Evolutionary conservation across 495 filamentous ascomycete species (phyloP), one percentile per base, ranked within the genome.

Genomic region (Penicillium psychrofluorescens): DNA sequence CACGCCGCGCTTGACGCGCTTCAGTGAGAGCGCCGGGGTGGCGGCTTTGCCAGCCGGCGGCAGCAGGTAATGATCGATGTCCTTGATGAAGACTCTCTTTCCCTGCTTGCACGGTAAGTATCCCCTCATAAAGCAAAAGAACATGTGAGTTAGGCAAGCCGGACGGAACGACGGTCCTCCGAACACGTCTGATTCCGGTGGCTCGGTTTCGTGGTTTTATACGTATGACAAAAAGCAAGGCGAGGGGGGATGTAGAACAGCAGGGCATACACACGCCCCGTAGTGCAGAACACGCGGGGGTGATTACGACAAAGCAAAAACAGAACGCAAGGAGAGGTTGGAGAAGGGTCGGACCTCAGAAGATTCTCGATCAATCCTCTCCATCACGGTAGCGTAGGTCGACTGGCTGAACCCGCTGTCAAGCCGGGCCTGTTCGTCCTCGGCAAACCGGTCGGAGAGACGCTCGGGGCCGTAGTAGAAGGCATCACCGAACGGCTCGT

Each of bases 21-120:
- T 58, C 28, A 96, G 71, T 29, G 87, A 91, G 2, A 87, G 88
- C 13, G 88, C 87, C 44, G 91, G 81, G 31, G 64, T 72, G 34
- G 85, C 78, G 12, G 75, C 70, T 42, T 81, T 71, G n/a, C 70
- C 67, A 48, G 81, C 59, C 3, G 88, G 90, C 6, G 91, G 88
- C 43, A 91, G 66, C 35, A 95, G 69, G 61, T 96, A 95, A 62
- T 96, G 81, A 32, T 84, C 78, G 57, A 98, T 98, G 63, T 97
- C 92, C 63, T 98, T 98, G 77, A 98, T 92, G 72, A 97, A 95
- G 53, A 95, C 64, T 44, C 92, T 84, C 68, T 95, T 95, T 51
- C 67, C 58, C 54, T 67, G 48, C 34, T 46, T 45, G 14, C 28
- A 54, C 46, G 62, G 63, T 75, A 68, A 74, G 69, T 63, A 52